phyloP scores from a whole-genome alignment of 2,329 filamentous ascomycete species.

The Talaromyces sp. region DNA sequence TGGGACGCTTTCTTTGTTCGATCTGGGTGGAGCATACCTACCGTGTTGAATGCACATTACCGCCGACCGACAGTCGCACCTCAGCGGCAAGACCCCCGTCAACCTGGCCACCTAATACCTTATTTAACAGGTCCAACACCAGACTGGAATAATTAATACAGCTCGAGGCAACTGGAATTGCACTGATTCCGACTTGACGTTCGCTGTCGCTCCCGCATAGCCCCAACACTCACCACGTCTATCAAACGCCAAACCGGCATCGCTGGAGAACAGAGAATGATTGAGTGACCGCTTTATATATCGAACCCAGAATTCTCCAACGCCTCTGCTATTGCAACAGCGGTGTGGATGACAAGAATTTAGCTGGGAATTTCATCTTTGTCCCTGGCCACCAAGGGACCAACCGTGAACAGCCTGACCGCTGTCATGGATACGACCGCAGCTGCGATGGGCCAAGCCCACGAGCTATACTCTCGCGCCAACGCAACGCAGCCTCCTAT shows the following conservation, averaged over 20 bases:
- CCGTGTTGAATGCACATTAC: neutral
- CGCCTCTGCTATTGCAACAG: neutral
- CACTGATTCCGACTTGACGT: neutral
- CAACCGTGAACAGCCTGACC: slow-evolving; percentile 16
- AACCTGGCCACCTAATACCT: neutral
- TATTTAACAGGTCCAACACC: neutral
- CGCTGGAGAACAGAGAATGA: neutral
- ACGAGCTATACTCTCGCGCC: slow-evolving; percentile 42
- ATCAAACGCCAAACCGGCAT: neutral
- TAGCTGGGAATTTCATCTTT: neutral
- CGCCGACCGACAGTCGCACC: neutral
- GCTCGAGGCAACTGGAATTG: neutral
- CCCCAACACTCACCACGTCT: neutral
- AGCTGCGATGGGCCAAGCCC: slow-evolving; percentile 35
- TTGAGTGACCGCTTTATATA: neutral
- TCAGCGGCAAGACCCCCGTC: neutral
- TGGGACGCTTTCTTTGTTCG: neutral
- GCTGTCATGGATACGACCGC: slow-evolving; percentile 41
- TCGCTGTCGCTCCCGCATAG: neutral
- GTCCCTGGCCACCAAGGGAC: neutral
- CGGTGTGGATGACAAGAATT: neutral
- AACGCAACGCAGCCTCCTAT: slow-evolving; percentile 44
- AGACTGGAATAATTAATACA: neutral
- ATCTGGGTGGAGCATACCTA: neutral
- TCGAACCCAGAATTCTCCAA: neutral